Percentiles rank a stretch among this genome's conserved stretches.
Conservation (phyloP, 2,329 filamentous ascomycete species). For the Penicillium sp. region DNA sequence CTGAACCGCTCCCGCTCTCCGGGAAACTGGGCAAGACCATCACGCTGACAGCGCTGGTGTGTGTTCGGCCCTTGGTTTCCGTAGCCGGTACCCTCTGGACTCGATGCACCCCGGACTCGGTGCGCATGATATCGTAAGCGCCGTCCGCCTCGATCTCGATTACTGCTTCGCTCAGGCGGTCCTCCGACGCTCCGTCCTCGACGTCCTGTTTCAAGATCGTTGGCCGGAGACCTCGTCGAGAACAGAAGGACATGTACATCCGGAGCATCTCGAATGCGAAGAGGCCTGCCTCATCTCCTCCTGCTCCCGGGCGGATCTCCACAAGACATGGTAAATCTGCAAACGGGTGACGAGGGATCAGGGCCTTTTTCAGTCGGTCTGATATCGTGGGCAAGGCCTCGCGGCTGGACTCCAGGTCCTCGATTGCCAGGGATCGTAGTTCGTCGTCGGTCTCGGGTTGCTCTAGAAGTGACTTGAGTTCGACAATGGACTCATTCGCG, state of each 20-base stretch:
- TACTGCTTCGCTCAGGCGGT: constrained; percentile 80
- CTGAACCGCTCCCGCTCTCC: constrained; percentile 50
- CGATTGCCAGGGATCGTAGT: constrained; percentile 59
- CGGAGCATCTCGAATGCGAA: constrained; percentile 84
- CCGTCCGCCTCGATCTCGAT: constrained; percentile 76
- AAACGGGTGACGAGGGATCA: constrained; percentile 89
- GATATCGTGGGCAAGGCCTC: constrained; percentile 64
- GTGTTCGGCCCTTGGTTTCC: constrained; percentile 85
- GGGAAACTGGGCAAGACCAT: constrained; percentile 88
- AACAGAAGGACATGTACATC: constrained; percentile 86
- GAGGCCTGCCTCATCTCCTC: constrained; percentile 85
- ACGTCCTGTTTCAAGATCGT: constrained; percentile 79
- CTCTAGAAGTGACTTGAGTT: constrained; percentile 75
- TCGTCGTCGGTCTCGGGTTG: constrained; percentile 64
- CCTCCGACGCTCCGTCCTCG: constrained; percentile 65
- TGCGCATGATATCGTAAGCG: constrained; percentile 78
- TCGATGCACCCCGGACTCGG: constrained; percentile 91
- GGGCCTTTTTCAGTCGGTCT: constrained; percentile 68
- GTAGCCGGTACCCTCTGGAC: constrained; percentile 93
- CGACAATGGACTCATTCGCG: constrained; percentile 60
- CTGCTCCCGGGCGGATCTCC: constrained; percentile 88
- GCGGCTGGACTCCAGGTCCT: constrained; percentile 71
- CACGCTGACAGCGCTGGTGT: constrained; percentile 89
- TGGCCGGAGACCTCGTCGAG: constrained; percentile 64
- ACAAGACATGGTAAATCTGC: constrained; percentile 85